Evolutionary conservation across 2,329 filamentous ascomycete genomes (phyloP).

Genomic region (Basipetospora chlamydospora): DNA sequence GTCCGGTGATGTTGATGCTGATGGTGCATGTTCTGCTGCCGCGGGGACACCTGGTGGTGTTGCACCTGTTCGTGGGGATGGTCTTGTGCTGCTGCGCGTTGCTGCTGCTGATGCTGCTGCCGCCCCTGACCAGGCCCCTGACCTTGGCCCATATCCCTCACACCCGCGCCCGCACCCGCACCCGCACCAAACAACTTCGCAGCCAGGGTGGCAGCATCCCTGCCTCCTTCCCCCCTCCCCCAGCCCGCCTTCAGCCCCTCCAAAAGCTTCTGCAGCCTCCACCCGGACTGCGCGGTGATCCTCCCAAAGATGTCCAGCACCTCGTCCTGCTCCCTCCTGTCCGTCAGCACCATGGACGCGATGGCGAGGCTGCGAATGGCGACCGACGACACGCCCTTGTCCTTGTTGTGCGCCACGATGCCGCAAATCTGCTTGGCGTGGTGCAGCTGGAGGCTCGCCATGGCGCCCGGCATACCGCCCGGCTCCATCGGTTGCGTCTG

Average conservation of each 20-base stretch:
- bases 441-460: slow-evolving; percentile 53
- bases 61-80: slow-evolving; percentile 1
- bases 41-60: slow-evolving; percentile 7
- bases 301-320: slow-evolving; percentile 62
- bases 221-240: slow-evolving; percentile 45
- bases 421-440: slow-evolving; percentile 81
- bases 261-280: slow-evolving; percentile 60
- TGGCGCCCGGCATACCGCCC: slow-evolving; percentile 44
- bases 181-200: not conserved
- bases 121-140: slow-evolving; percentile 8
- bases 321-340: slow-evolving; percentile 63
- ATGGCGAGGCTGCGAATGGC: slow-evolving; percentile 68
- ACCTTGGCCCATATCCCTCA: not conserved
- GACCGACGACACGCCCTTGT: slow-evolving; percentile 63
- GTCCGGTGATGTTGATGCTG: slow-evolving; percentile 5
- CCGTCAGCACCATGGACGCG: slow-evolving; percentile 57
- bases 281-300: slow-evolving; percentile 64
- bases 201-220: not conserved
- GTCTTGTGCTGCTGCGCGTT: slow-evolving; percentile 5
- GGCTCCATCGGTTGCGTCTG: slow-evolving; percentile 61
- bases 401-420: slow-evolving; percentile 73
- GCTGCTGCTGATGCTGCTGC: slow-evolving; percentile 9
- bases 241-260: slow-evolving; percentile 60
- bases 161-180: not conserved
- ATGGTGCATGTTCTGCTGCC: slow-evolving; percentile 8